phyloP scores from a whole-genome alignment of 805 yeast species.

The Yarrowia sp. region DNA sequence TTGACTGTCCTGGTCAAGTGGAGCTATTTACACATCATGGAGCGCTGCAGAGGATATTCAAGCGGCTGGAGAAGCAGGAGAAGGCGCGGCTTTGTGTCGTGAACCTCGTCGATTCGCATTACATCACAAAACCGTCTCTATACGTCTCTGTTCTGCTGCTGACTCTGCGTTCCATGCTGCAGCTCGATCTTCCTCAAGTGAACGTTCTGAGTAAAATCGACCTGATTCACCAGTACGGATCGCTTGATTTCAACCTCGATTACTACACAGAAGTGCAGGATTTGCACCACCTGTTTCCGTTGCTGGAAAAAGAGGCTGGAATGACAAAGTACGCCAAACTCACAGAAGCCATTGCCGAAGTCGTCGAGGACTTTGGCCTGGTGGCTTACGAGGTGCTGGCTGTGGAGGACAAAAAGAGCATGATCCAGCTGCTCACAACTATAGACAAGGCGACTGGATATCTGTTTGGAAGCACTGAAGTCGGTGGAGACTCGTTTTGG shows the following conservation, averaged over 20 bases:
- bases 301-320: slow-evolving; percentile 73
- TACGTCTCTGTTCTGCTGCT: slow-evolving; percentile 82
- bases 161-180: slow-evolving; percentile 89
- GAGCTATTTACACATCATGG: slow-evolving; percentile 92
- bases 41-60: slow-evolving; percentile 72
- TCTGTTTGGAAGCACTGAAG: slow-evolving; percentile 87
- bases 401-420: slow-evolving; percentile 88
- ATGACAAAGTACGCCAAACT: slow-evolving; percentile 67
- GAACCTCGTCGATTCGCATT: slow-evolving; percentile 81
- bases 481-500: slow-evolving; percentile 98
- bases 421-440: slow-evolving; percentile 78
- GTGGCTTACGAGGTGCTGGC: slow-evolving; percentile 89
- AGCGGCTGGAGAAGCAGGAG: slow-evolving; percentile 63
- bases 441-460: slow-evolving; percentile 95
- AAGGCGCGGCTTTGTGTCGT: slow-evolving; percentile 77
- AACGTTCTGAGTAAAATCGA: slow-evolving; percentile 94
- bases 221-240: slow-evolving; percentile 75
- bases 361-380: slow-evolving; percentile 84
- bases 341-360: slow-evolving; percentile 78
- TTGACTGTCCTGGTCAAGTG: slow-evolving; percentile 96
- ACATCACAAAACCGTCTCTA: slow-evolving; percentile 84
- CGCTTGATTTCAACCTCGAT: slow-evolving; percentile 76
- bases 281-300: slow-evolving; percentile 68
- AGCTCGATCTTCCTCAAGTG: slow-evolving; percentile 88
- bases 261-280: slow-evolving; percentile 95